A percentile compares a stretch with the other conserved stretches of the same genome.
phyloP scores from a whole-genome alignment of 1,284 basidiomycete genomes.

The Ceratorhiza oryzae-sativae region DNA sequence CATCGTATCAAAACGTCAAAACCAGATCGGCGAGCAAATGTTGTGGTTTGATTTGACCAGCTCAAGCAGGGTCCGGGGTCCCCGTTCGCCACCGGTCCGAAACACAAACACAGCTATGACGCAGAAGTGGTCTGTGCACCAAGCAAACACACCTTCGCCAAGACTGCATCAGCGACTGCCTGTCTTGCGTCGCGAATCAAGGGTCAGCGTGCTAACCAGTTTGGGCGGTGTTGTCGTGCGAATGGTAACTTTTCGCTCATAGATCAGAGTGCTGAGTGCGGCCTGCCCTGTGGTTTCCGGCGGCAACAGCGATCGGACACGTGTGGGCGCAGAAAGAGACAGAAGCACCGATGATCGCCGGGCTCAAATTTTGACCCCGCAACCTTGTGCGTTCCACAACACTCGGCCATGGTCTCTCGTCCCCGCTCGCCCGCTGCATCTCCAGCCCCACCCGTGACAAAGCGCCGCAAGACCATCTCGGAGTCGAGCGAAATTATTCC shows the following conservation, averaged over 20 bases:
- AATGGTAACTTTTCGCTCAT: neutral
- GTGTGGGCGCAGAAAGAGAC: conserved; percentile 4
- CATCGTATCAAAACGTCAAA: neutral
- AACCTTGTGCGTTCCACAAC: neutral
- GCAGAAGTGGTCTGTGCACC: conserved; percentile 26
- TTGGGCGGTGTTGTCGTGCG: neutral
- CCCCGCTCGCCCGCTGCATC: conserved; percentile 19
- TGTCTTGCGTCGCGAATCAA: no score
- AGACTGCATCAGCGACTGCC: no score
- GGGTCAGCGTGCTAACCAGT: neutral
- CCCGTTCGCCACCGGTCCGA: neutral
- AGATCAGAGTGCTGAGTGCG: neutral
- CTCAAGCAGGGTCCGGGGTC: conserved; percentile 15
- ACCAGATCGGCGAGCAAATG: neutral
- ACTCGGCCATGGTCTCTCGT: conserved; percentile 16
- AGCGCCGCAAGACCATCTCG: conserved; percentile 25
- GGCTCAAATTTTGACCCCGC: conserved; percentile 28
- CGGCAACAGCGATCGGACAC: conserved; percentile 30
- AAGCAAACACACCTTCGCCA: neutral
- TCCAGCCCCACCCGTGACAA: neutral
- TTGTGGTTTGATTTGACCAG: neutral
- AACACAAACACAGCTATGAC: conserved; percentile 8
- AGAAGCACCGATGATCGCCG: conserved; percentile 19
- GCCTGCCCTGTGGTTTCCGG: conserved; percentile 3
- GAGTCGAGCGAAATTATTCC: neutral